Evolutionary conservation across 371 early-diverging fungal genomes (phyloP).

Genomic region (Chytridiales sp.): DNA sequence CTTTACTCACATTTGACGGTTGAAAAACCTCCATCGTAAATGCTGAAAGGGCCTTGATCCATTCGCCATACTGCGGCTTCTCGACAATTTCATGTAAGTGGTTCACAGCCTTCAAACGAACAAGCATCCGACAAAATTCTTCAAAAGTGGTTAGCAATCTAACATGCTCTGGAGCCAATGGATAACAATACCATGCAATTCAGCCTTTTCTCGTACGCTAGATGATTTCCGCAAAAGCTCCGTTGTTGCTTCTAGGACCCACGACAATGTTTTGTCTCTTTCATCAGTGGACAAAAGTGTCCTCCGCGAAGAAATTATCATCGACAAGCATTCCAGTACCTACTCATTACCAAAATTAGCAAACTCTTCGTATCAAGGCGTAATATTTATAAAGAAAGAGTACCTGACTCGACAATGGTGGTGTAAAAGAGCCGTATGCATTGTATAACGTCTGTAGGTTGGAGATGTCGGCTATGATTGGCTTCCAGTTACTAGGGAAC

Average conservation of each 20-base stretch:
- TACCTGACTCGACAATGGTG: conserved; percentile 14
- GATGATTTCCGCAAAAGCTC: conserved; percentile 63
- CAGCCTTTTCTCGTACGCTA: conserved; percentile 63
- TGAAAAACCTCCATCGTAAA: conserved; percentile 76
- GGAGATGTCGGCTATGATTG: conserved; percentile 63
- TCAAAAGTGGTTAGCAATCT: not conserved
- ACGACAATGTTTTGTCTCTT: conserved; percentile 64
- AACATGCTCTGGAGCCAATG: too few species aligned
- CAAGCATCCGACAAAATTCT: conserved; percentile 80
- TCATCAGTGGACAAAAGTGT: conserved; percentile 77
- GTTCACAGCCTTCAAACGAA: conserved; percentile 77
- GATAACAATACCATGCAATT: conserved; percentile 4
- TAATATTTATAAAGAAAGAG: too few species aligned
- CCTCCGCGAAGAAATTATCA: conserved; percentile 76
- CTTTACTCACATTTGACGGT: conserved; percentile 64
- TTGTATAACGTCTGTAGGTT: conserved; percentile 73
- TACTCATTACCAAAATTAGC: too few species aligned
- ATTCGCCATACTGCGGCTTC: conserved; percentile 64
- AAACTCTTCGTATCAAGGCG: too few species aligned
- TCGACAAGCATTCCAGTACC: conserved; percentile 81
- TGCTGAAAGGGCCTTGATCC: conserved; percentile 69
- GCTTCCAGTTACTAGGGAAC: conserved; percentile 79
- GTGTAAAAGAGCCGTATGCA: conserved; percentile 60
- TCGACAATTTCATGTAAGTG: conserved; percentile 76
- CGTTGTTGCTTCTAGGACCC: conserved; percentile 69